Conservation (phyloP, 2,329 filamentous ascomycete genomes). For the Pleomassaria siparia region DNA sequence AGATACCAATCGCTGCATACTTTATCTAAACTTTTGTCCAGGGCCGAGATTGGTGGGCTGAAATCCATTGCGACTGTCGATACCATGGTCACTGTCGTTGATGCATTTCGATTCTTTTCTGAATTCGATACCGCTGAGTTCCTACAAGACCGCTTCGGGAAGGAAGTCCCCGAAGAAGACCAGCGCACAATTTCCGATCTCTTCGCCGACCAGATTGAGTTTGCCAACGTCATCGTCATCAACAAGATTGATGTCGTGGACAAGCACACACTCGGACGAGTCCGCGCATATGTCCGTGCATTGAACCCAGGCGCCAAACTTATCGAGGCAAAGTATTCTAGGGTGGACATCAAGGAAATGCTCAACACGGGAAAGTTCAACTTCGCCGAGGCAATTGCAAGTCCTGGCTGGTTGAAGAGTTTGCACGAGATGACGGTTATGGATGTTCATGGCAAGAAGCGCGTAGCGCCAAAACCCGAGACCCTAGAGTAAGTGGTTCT, state of each 20-base stretch:
- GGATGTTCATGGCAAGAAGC: slow-evolving; percentile 57
- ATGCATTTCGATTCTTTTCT: slow-evolving; percentile 71
- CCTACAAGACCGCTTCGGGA: slow-evolving; percentile 61
- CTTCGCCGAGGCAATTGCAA: slow-evolving; percentile 63
- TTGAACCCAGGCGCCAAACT: slow-evolving; percentile 69
- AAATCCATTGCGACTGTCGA: slow-evolving; percentile 68
- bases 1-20: neutral
- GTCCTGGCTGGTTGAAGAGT: slow-evolving; percentile 70
- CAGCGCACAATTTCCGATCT: slow-evolving; percentile 74
- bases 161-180: slow-evolving; percentile 62
- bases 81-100: slow-evolving; percentile 72
- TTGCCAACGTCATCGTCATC: slow-evolving; percentile 70
- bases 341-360: slow-evolving; percentile 63
- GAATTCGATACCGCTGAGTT: slow-evolving; percentile 73
- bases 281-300: slow-evolving; percentile 58
- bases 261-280: slow-evolving; percentile 47
- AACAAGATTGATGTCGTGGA: slow-evolving; percentile 70
- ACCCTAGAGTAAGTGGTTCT: slow-evolving; percentile 59
- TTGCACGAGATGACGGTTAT: slow-evolving; percentile 67
- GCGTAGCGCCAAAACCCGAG: slow-evolving; percentile 67
- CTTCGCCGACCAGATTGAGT: slow-evolving; percentile 77
- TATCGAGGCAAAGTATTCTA: slow-evolving; percentile 60
- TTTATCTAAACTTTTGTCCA: slow-evolving; percentile 11
- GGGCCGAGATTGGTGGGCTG: slow-evolving; percentile 56
- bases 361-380: slow-evolving; percentile 67